Conservation (phyloP, 2,329 filamentous ascomycete species). For the Nakataea oryzae region DNA sequence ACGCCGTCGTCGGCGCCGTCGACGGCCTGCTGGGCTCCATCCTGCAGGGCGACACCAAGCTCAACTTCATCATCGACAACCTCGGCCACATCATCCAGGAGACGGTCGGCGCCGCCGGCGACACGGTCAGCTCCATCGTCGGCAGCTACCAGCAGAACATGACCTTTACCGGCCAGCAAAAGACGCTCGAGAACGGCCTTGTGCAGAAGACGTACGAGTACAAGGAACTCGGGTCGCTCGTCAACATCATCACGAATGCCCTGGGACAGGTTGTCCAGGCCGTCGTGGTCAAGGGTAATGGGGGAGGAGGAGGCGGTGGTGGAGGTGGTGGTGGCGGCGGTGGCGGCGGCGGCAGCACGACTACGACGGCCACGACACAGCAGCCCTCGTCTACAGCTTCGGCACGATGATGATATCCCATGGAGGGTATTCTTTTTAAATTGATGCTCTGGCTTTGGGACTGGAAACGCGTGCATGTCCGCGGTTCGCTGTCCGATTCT, state of each 20-base stretch:
- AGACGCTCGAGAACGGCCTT: conserved; percentile 21
- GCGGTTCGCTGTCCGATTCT: not conserved
- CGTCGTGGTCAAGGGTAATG: conserved; percentile 17
- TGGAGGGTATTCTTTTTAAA: too few relatives aligned
- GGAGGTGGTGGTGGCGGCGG: conserved; percentile 4
- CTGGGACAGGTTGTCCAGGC: conserved; percentile 45
- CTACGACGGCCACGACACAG: conserved; percentile 5
- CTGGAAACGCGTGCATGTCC: not conserved
- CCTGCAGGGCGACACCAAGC: conserved; percentile 40
- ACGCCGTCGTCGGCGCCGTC: conserved; percentile 43
- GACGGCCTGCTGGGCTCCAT: conserved; percentile 49
- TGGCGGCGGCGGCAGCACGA: conserved; percentile 4
- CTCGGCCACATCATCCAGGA: conserved; percentile 54
- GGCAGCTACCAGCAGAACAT: conserved; percentile 49
- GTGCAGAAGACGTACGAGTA: conserved; percentile 43
- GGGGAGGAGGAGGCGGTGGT: not conserved
- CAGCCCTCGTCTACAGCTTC: not conserved
- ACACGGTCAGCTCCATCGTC: conserved; percentile 38
- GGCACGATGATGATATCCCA: too few relatives aligned
- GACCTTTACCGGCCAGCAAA: conserved; percentile 32
- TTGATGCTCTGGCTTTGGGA: not conserved
- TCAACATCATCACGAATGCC: conserved; percentile 44
- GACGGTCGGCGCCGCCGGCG: conserved; percentile 33
- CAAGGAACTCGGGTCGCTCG: conserved; percentile 34
- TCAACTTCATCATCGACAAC: conserved; percentile 49